Base-by-base conservation (phyloP, 495 filamentous ascomycete genomes). In the Hypoxylon fuscum region DNA sequence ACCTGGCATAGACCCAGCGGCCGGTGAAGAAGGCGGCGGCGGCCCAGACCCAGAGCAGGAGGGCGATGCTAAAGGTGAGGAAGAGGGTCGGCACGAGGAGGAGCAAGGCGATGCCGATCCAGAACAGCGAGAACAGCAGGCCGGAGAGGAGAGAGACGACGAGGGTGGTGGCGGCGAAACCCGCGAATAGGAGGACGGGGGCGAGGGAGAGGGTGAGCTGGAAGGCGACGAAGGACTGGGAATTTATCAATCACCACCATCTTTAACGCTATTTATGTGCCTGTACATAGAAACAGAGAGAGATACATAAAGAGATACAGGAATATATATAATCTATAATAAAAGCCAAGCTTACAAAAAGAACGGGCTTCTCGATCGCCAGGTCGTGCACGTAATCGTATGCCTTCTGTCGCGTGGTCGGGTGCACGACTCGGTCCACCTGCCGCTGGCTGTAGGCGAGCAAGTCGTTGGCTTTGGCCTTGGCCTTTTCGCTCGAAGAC, bases 41-140 rank as follows among this genome's bases (percentile, higher is more conserved):
- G 8, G 76, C 86, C 83, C 85, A 89, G 2, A 84, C 72, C 86
- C 88, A 92, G 51, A 88, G 58, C 47, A 84, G 79, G 1, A 83
- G 72, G 8, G 81, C 87, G 21, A 81, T 65, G 51, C 77, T 70
- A 14, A 77, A 80, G 3, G 85, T 88, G 23, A 87, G 52, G 73
- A 87, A 83, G 25, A 92, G 66, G 6, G 83, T 83, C 0, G 87
- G 88, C 4, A 88, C 73, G 38, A 91, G 76, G 47, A 91, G 61
- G 46, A 89, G 64, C 20, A 87, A 74, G n/a, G 84, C 87, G 43
- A 88, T 59, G 47, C 85, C 83, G 52, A 82, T 78, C 77, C 83
- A 86, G 72, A 87, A 83, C 47, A 85, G 77, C 6, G 81, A 81
- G 75, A 90, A 87, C 57, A 87, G 49, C 5, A 90, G 50, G 38